Conservation (phyloP, 768 basidiomycete species). For the Auricularia auricula-judae region DNA sequence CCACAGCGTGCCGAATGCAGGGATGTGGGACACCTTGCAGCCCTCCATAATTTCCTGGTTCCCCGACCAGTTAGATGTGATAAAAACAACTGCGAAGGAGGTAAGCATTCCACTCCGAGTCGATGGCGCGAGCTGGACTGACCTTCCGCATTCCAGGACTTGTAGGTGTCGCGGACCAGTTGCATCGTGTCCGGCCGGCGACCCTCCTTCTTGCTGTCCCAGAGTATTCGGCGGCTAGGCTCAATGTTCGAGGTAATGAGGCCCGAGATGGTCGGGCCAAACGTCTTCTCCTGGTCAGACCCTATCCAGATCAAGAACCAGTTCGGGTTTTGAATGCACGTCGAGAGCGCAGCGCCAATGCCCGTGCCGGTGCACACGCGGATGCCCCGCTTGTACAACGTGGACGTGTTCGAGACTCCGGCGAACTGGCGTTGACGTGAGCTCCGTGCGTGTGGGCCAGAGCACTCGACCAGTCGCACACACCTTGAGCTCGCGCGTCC, state of each 20-base stretch:
- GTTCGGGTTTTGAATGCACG: conserved; percentile 26
- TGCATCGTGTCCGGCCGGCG: conserved; percentile 29
- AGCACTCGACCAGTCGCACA: conserved; percentile 1
- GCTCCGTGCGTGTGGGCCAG: neutral
- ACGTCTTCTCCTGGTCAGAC: conserved; percentile 34
- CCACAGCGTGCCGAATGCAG: conserved; percentile 23
- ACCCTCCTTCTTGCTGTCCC: conserved; percentile 31
- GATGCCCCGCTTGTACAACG: conserved; percentile 32
- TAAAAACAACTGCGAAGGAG: conserved; percentile 24
- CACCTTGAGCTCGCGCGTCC: conserved; percentile 36
- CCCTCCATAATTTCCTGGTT: conserved; percentile 33
- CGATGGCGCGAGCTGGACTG: neutral
- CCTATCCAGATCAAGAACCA: conserved; percentile 33
- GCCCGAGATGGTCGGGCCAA: conserved; percentile 30
- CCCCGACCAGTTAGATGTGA: conserved; percentile 30
- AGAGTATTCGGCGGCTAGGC: conserved; percentile 27
- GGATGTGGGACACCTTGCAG: conserved; percentile 4
- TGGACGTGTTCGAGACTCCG: conserved; percentile 33
- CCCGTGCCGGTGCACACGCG: conserved; percentile 36
- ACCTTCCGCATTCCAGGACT: conserved; percentile 26
- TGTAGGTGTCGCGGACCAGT: conserved; percentile 25
- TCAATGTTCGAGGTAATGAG: conserved; percentile 28
- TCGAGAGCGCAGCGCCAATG: conserved; percentile 33
- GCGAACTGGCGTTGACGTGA: conserved; percentile 21
- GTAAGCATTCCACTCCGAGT: neutral